Evolutionary conservation across 306 rosid species (phyloP), one percentile per base, ranked within the genome.

Genomic region (Cajanus cajan): DNA sequence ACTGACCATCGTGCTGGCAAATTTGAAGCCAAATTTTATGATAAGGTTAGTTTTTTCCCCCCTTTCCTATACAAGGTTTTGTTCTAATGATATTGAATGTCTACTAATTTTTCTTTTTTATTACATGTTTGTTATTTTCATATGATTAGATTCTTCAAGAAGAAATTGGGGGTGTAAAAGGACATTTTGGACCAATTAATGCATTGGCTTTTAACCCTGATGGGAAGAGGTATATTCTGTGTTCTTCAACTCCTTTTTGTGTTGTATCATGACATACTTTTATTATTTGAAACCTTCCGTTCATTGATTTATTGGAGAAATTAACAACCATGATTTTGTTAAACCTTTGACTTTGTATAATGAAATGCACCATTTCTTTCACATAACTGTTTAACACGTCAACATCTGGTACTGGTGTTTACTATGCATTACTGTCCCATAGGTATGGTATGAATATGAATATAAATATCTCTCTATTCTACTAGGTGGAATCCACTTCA

Each of bases 101-200:
- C 0, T 33, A 22, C 61, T 12, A 40, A 10, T 68, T 77, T 21
- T 2, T 24, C 66, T 2, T 62, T 73, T 44, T 68, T 28, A 18
- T 68, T 10, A 80, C 47, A 84, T 64, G 5, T 39, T 54, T 72
- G 69, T 25, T 15, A 8, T 64, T 74, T 67, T 37, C 13, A 11
- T 77, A 28, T 75, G 73, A 13, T 78, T 84, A 95, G 99, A 86
- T 95, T 86, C 96, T 95, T 78, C 96, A 90, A 90, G 98, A 91
- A 87, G 98, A 95, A 85, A 91, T 95, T 83, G 98, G 98, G 47
- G 98, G 98, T 52, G 98, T 95, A 31, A 95, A 95, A 80, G 99
- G 99, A 50, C 99, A 95, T 82, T 95, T 93, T 80, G 99, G 99
- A 85, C 99, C 98, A 5, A 95, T 95, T 67, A 95, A 95, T 83